Evolutionary conservation across 768 basidiomycete species (phyloP).

Genomic region (Russula abietina): DNA sequence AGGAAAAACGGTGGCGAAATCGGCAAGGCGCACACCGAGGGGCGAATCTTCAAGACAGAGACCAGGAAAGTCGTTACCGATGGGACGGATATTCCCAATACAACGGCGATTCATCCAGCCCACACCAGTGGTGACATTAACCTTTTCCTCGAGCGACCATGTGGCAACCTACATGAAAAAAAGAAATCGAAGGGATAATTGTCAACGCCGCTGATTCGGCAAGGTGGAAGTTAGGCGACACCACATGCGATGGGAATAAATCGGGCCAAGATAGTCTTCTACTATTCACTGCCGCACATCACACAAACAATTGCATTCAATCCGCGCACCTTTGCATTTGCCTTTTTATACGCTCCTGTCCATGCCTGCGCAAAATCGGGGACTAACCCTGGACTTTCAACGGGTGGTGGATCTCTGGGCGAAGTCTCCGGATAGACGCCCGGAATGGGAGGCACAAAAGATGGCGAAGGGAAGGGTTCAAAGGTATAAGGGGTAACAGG

Average conservation of each 20-base stretch:
- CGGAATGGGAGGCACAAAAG: slow-evolving; percentile 47
- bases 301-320: too few relatives aligned
- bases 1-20: slow-evolving; percentile 74
- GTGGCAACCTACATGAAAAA: slow-evolving; percentile 19
- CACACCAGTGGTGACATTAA: slow-evolving; percentile 23
- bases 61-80: slow-evolving; percentile 55
- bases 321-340: too few relatives aligned
- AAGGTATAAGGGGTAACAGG: slow-evolving; percentile 12
- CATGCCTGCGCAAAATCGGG: slow-evolving; percentile 50
- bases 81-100: slow-evolving; percentile 57
- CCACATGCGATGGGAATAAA: too few relatives aligned
- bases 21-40: slow-evolving; percentile 68
- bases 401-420: too few relatives aligned
- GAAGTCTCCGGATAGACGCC: slow-evolving; percentile 52
- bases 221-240: too few relatives aligned
- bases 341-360: slow-evolving; percentile 53
- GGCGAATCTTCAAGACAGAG: slow-evolving; percentile 74
- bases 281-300: too few relatives aligned
- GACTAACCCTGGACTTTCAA: slow-evolving; percentile 34
- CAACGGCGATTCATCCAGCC: slow-evolving; percentile 62
- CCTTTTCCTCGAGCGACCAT: slow-evolving; percentile 23
- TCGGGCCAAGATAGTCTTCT: too few relatives aligned
- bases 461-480: slow-evolving; percentile 16
- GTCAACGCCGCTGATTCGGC: too few relatives aligned
- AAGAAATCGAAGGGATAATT: too few relatives aligned